A percentile compares a stretch with the other conserved stretches of the same genome.
Evolutionary conservation across 495 filamentous ascomycete genomes (phyloP).

Genomic region (Hypoxylon crocopeplum): DNA sequence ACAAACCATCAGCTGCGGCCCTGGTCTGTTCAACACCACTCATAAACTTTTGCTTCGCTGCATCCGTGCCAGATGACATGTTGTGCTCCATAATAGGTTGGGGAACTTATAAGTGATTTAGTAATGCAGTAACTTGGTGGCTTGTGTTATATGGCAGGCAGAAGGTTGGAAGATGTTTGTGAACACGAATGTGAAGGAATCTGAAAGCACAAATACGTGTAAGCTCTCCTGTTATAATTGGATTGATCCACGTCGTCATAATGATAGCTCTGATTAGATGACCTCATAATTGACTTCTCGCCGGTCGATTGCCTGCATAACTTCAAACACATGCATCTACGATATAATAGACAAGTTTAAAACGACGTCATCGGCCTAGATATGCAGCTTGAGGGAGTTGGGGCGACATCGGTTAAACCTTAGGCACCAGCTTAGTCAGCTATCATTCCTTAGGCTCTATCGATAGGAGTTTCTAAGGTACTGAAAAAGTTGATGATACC

Average conservation of each 20-base stretch:
- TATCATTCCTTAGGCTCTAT: background rate
- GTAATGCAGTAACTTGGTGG: background rate
- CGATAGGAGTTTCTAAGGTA: background rate
- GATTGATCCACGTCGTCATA: conserved; percentile 17
- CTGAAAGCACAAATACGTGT: too few relatives aligned
- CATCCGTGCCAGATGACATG: conserved; percentile 27
- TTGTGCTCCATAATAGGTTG: background rate
- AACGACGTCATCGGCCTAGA: background rate
- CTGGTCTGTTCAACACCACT: conserved; percentile 20
- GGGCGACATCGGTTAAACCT: background rate
- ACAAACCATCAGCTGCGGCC: conserved; percentile 18
- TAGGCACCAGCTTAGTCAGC: conserved; percentile 13
- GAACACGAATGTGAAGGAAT: too few relatives aligned
- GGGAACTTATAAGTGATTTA: background rate
- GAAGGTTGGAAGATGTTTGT: background rate
- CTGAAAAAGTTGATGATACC: conserved; percentile 6
- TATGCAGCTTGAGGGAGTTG: too few relatives aligned
- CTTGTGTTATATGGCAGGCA: background rate
- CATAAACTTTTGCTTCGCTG: conserved; percentile 32
- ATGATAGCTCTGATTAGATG: conserved; percentile 16
- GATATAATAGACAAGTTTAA: background rate
- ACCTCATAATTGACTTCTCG: conserved; percentile 14
- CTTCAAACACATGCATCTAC: background rate
- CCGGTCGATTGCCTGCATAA: background rate
- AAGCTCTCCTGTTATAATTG: too few relatives aligned